A percentile compares a stretch with the other conserved stretches of the same genome.
Evolutionary conservation across 208 protist species (phyloP).

Genomic region (Leishmania turanica): DNA sequence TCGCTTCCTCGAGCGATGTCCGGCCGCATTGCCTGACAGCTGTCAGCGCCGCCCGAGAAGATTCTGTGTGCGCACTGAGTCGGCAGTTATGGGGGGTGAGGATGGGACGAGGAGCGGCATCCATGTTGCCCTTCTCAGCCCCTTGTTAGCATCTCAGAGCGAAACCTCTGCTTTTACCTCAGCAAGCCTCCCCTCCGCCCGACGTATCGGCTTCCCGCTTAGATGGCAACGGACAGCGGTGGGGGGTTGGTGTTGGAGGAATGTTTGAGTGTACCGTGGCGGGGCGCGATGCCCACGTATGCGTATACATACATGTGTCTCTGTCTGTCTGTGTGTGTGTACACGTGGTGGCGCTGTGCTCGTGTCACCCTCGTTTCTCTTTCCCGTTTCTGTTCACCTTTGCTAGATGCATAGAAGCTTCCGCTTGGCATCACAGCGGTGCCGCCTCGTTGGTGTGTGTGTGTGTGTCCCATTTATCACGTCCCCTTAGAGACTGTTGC

Average conservation of each 20-base stretch:
- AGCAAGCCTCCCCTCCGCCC: not conserved
- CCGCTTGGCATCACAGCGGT: not conserved
- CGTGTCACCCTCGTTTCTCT: not conserved
- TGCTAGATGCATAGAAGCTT: not conserved
- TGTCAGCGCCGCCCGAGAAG: not conserved
- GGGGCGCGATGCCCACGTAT: too few relatives aligned
- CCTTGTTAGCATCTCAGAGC: not conserved
- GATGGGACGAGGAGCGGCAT: not conserved
- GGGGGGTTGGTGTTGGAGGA: too few relatives aligned
- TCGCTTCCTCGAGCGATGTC: not conserved
- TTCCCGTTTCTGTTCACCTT: not conserved
- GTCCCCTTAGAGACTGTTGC: not conserved
- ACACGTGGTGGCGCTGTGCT: too few relatives aligned
- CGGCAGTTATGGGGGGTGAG: not conserved
- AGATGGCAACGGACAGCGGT: too few relatives aligned
- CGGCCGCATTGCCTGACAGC: not conserved
- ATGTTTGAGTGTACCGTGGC: too few relatives aligned
- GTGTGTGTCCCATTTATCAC: not conserved
- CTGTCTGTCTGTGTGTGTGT: too few relatives aligned
- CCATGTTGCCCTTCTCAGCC: not conserved
- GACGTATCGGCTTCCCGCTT: too few relatives aligned
- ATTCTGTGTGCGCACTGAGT: not conserved
- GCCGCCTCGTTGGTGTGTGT: not conserved
- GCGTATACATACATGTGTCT: too few relatives aligned
- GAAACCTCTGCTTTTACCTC: not conserved